These are phyloP conservation scores for Fusarium anthophilum DNA, from an alignment of 2,329 filamentous ascomycete genomes.

Conservation along the genomic window DNA sequence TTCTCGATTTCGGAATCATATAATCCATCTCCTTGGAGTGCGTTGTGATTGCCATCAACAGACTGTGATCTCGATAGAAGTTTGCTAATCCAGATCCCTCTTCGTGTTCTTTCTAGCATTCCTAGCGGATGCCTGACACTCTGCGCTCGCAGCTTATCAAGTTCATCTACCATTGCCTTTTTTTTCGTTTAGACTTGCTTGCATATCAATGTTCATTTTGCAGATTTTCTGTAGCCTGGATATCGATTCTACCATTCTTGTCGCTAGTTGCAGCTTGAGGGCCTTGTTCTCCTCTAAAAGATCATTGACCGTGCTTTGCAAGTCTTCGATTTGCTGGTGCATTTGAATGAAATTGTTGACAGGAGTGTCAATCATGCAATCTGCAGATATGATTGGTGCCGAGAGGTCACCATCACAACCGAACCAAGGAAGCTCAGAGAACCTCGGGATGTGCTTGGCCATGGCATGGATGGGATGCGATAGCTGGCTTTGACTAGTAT, in stretches of 20 bases:
- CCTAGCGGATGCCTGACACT: not conserved
- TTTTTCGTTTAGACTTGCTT: not conserved
- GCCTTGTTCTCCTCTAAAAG: not conserved
- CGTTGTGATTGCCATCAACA: accelerated
- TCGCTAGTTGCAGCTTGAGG: not conserved
- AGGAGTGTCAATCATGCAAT: accelerated
- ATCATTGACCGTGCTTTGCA: not conserved
- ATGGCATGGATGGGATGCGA: not conserved
- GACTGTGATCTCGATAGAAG: not conserved
- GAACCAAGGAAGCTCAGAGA: no score
- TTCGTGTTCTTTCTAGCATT: not conserved
- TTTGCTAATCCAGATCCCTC: not conserved
- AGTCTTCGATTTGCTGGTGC: not conserved
- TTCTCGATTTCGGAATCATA: no score
- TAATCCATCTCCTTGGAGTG: no score
- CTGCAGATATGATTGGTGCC: not conserved
- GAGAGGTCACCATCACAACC: not conserved
- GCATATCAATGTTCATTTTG: not conserved
- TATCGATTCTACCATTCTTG: not conserved
- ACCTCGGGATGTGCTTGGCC: not conserved
- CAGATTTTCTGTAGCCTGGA: not conserved
- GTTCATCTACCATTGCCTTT: not conserved
- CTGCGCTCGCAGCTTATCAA: not conserved
- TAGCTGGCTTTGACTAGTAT: not conserved
- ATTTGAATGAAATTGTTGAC: not conserved